These are phyloP conservation scores for Ananas comosus DNA, from an alignment of 176 grass and related monocot genomes.

Conservation along the genomic window DNA sequence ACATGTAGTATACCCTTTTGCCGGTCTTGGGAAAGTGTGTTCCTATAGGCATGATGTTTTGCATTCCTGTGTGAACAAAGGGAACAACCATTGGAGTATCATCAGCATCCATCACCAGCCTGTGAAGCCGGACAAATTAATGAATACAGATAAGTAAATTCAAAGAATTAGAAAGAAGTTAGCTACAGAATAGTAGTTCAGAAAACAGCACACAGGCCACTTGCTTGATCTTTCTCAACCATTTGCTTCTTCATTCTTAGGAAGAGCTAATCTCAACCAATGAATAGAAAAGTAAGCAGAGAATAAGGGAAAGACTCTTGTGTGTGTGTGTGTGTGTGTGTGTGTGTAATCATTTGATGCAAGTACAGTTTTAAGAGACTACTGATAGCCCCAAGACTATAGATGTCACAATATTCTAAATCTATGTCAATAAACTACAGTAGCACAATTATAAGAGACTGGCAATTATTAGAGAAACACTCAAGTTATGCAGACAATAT, in stretches of 20 bases:
- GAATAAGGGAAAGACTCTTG: too few relatives aligned
- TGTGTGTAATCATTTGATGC: neutral
- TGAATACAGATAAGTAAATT: slow-evolving; percentile 5
- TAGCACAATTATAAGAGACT: too few relatives aligned
- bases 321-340: too few relatives aligned
- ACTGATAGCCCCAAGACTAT: neutral
- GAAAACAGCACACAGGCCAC: neutral
- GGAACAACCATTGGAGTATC: slow-evolving; percentile 64
- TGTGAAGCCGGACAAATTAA: slow-evolving; percentile 22
- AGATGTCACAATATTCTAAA: neutral
- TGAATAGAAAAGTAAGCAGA: too few relatives aligned
- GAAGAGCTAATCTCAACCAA: too few relatives aligned
- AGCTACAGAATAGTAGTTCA: neutral
- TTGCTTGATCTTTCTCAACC: too few relatives aligned
- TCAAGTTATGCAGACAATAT: too few relatives aligned
- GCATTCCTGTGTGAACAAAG: slow-evolving; percentile 91
- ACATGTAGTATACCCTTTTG: slow-evolving; percentile 34
- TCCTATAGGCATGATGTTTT: slow-evolving; percentile 92
- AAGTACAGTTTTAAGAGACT: neutral
- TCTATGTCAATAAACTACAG: neutral
- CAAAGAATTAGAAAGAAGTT: neutral
- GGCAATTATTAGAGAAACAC: too few relatives aligned
- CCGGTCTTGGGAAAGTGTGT: slow-evolving; percentile 71
- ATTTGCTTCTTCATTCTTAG: too few relatives aligned
- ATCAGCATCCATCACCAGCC: slow-evolving; percentile 90